These are phyloP conservation scores for Dioscorea dumetorum DNA, from an alignment of 106 monocot genomes.

Conservation along the genomic window DNA sequence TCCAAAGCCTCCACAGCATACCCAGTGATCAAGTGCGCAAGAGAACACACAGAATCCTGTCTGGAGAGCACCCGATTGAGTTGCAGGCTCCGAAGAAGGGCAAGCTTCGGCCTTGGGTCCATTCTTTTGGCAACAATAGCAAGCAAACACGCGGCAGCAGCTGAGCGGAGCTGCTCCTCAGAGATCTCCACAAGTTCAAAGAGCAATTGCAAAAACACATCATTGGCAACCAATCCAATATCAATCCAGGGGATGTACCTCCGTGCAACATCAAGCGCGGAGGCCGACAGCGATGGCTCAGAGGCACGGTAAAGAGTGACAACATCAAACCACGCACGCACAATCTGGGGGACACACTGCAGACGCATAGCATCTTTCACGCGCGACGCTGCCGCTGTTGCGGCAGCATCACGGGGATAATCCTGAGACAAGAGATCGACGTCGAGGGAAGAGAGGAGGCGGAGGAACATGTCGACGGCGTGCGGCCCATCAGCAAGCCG, in stretches of 20 bases:
- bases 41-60: constrained; percentile 28
- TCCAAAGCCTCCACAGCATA: constrained; percentile 81
- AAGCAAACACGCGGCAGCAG: constrained; percentile 57
- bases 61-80: constrained; percentile 33
- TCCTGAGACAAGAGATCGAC: constrained; percentile 80
- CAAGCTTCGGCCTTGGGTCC: constrained; percentile 63
- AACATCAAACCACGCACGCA: constrained; percentile 52
- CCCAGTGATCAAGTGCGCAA: constrained; percentile 58
- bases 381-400: constrained; percentile 34
- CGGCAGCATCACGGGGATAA: constrained; percentile 58
- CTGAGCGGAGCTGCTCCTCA: constrained; percentile 29
- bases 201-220: constrained; percentile 56
- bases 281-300: constrained; percentile 44
- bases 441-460: constrained; percentile 51
- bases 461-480: constrained; percentile 55
- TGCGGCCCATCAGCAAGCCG: constrained; percentile 18
- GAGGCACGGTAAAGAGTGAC: constrained; percentile 30
- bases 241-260: constrained; percentile 87
- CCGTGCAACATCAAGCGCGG: constrained; percentile 50
- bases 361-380: constrained; percentile 85
- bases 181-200: constrained; percentile 38
- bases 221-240: constrained; percentile 69
- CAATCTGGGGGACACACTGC: constrained; percentile 85
- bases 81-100: constrained; percentile 37
- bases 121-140: constrained; percentile 70